Base-by-base conservation (phyloP, 495 filamentous ascomycete genomes). In the Chaetomium tenue region DNA sequence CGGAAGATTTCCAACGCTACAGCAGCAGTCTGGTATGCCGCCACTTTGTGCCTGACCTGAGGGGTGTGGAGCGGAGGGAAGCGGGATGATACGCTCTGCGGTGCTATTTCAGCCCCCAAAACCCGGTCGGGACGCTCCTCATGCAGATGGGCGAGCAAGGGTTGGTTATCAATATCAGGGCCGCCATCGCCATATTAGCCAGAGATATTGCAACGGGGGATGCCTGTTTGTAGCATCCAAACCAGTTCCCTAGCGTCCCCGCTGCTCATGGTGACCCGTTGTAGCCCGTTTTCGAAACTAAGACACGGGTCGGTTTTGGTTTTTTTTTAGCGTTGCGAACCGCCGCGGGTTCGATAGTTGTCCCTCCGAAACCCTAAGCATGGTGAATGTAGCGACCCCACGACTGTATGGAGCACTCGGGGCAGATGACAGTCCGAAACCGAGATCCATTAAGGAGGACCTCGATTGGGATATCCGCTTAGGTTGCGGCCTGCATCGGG, bases 31-130 rank as follows among this genome's bases (percentile, higher is more conserved):
- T 54, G 60, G 50, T 5, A 54, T 55, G 39, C 51, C 15, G 12
- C 16, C 51, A 39, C 60, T 28, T 64, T 28, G 63, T 56, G 37
- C 28, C 37, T 60, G 30, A 37, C 30, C 56, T 44, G 42, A 39
- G 55, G 40, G 22, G 30, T 8, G 47, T 26, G 23, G 44, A 58
- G 58, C 51, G 66, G 54, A 50, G 57, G 52, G 60, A 58, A 28
- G 63, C 68, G 70, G 70, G 65, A 72, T 70, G 66, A 33, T 50
- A 68, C 61, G 58, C 63, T n/a, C 39, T 54, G 47, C 28, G 48
- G 51, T 40, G 42, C 44, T 51, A 25, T 50, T 68, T 66, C 62
- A 44, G 63, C 65, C 69, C 69, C 71, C 66, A 64, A 66, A 67
- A 70, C 67, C 71, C 61, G 69, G 69, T 70, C 51, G 54, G 63